Evolutionary conservation across 495 filamentous ascomycete genomes (phyloP), one percentile per base, ranked within the genome.

Genomic region (Lasiosphaeriaceae sp.): DNA sequence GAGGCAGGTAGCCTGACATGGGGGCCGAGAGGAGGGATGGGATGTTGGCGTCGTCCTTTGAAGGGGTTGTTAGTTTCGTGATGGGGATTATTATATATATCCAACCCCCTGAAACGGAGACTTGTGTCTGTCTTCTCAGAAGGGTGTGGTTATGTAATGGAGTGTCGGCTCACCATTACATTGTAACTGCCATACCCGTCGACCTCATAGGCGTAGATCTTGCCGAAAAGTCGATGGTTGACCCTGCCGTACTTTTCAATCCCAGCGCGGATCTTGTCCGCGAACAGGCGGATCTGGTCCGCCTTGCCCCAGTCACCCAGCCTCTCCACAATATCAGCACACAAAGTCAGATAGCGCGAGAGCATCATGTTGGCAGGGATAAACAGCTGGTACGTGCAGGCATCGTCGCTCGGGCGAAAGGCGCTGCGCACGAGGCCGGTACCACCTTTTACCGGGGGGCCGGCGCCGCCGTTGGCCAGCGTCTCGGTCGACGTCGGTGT

Each of bases 341-440:
- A 71, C 0, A 65, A 67, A 2, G 66, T 71, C 1, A 87, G 72
- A 53, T 80, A 84, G 23, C 73, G 63, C 14, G 79, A 74, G 61
- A 89, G 86, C 80, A 87, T 86, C 86, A 88, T 88, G 54, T 88
- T 89, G 2, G 79, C 77, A 0, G 86, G 86, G 31, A 89, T 78
- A 56, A 86, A 72, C 17, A 83, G 74, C 63, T 84, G 82, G 55
- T 73, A 85, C 48, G 81, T 79, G 1, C 65, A 74, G 16, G 73
- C 58, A 63, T 89, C 86, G 64, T 89, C 86, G 20, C 80, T 84
- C 0, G 86, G 86, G 3, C 85, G 72, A 69, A 88, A 88, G 9
- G 81, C 83, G 48, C 77, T 82, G 1, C 86, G 70, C 14, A 89
- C 73, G 52, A 89, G 63, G 6, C 84, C 84, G 1, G 83, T 88